Base-by-base conservation (phyloP, 208 protist genomes). In the Kentomonas sorsogonicus region DNA sequence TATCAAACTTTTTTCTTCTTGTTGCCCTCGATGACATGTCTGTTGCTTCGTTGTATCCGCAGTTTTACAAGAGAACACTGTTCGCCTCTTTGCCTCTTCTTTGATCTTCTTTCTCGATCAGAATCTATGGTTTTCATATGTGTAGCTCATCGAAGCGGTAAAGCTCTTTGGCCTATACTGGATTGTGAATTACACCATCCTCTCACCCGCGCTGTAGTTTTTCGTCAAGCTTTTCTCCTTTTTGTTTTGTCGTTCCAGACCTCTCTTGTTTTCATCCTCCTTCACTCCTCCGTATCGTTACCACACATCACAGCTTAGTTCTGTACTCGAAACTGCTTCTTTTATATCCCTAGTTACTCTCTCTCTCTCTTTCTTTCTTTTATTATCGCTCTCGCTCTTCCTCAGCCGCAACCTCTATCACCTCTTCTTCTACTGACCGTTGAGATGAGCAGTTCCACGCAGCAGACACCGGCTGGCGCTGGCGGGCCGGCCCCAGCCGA, bases 331-430 rank as follows among this genome's bases (percentile, higher is more conserved):
- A n/a, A n/a, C n/a, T n/a, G n/a, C n/a, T n/a, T n/a, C n/a, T n/a
- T n/a, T n/a, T n/a, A n/a, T n/a, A n/a, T n/a, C n/a, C n/a, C n/a
- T n/a, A n/a, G n/a, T n/a, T n/a, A n/a, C 13, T 27, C 18, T 44
- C 7, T 51, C 29, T 50, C 33, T 5, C 33, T 39, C 36, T 16
- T 43, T 54, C 58, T 69, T 59, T 54, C 39, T 62, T 26, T 73
- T 62, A 47, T 56, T 67, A 15, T 59, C 40, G 9, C 16, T 33
- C n/a, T n/a, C n/a, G n/a, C n/a, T n/a, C n/a, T n/a, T n/a, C n/a
- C n/a, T n/a, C n/a, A n/a, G n/a, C n/a, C n/a, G n/a, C n/a, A n/a
- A n/a, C n/a, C n/a, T n/a, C n/a, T n/a, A n/a, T n/a, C n/a, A n/a
- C n/a, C n/a, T n/a, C n/a, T n/a, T n/a, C n/a, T n/a, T n/a, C n/a